Base-by-base conservation (phyloP, 768 basidiomycete genomes). In the Serendipita indica region DNA sequence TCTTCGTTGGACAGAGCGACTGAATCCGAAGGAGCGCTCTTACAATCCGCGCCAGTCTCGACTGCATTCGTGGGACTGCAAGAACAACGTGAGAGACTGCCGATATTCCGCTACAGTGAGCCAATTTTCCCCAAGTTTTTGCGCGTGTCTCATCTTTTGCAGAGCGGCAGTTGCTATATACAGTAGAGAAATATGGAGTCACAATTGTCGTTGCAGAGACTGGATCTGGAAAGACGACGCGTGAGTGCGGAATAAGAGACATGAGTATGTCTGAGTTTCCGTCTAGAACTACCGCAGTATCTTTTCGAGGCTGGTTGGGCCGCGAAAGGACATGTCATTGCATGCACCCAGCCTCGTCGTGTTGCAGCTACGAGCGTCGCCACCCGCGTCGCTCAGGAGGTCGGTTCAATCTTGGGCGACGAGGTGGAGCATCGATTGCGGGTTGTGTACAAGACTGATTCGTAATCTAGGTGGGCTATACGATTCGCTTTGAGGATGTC, bases 301-400 rank as follows among this genome's bases (percentile, higher is more conserved):
- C 79, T 98, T 14, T 75, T 85, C 60, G 91, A 98, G 74, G 81
- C 87, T 3, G 91, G 90, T n/a, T 94, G 92, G 92, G 85, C 90
- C 12, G 69, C 77, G 1, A 77, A 86, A 49, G 88, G 88, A 2
- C 83, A 80, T 64, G 77, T 91, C 4, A 87, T 96, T 65, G 92
- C 85, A 3, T 97, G 92, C 69, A 96, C 91, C 1, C 91, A 94
- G 68, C 90, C 91, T 12, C 76, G 91, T 58, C 78, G 96, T 59
- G 89, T 99, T 5, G 92, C 94, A 16, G 96, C 94, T 12, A 97
- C 92, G 1, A 90, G 89, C 14, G 92, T 99, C 10, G 94, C 96
- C 4, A 75, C 75, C 35, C 80, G 96, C 39, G 93, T 97, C 1
- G 90, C 96, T 0, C 71, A 83, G n/a, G 96, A 99, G 72, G 82